Evolutionary conservation across 352 stramenopile genomes (phyloP), one percentile per base, ranked within the genome.

Genomic region (Globisporangium irregulare): DNA sequence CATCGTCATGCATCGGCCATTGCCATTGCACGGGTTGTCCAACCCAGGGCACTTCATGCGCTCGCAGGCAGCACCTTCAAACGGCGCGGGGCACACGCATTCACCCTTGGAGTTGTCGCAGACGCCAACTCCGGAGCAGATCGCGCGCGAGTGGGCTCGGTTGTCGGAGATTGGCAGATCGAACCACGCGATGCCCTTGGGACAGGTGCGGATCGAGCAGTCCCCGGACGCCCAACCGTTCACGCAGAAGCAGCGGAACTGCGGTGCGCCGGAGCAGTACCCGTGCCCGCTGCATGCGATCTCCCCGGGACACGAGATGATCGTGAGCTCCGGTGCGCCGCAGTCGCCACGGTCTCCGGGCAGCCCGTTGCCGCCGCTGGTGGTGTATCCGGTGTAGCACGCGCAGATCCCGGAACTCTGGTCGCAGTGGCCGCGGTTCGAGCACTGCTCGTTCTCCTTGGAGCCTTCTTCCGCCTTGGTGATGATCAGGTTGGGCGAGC

Each of bases 361-460:
- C 5, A 56, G 63, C 0, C 84, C 86, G 34, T 77, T 67, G 60
- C 86, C 84, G 25, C 81, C 72, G 60, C 84, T 93, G 18, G 84
- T 95, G 14, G 81, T 94, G 68, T 87, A 98, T 9, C 81, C 84
- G 6, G 70, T 56, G 75, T 86, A 97, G 73, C 94, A 98, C 7
- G 69, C 80, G 69, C 94, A 98, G 29, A 95, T 75, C 48, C 92
- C 94, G 20, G 81, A 89, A 29, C 72, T 80, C 54, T 84, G 77
- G 73, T 93, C 84, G 68, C 86, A 94, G 22, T 60, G 71, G 8
- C 84, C 86, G 36, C 86, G 84, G 67, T 93, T 93, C 25, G 83
- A 84, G 55, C 86, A 94, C 51, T 82, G 59, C 32, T 92, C 87
- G 71, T 97, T 94, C 73, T 98, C 94, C 70, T 98, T 98, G 4